These are phyloP conservation scores for Diaporthe helianthi DNA, from an alignment of 2,329 filamentous ascomycete species.

Conservation along the genomic window DNA sequence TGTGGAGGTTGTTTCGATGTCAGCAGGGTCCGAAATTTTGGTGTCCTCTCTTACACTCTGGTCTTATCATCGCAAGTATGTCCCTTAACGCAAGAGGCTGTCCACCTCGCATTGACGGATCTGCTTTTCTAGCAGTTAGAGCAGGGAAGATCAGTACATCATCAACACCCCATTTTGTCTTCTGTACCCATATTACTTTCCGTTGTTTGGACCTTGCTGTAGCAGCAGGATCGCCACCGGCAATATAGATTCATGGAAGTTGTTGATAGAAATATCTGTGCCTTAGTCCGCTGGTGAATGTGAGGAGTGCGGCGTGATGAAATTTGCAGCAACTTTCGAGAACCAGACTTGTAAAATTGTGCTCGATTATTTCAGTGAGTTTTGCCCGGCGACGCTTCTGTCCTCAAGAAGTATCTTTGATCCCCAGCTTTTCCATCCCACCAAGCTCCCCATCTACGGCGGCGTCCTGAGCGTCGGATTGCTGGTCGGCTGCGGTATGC, in stretches of 20 bases:
- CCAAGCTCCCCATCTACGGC: slow-evolving; percentile 23
- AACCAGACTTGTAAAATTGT: neutral
- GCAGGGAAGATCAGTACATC: slow-evolving; percentile 33
- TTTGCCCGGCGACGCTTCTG: neutral
- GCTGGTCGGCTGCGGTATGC: slow-evolving; percentile 36
- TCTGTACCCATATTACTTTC: slow-evolving; percentile 35
- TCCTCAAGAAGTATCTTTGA: slow-evolving; percentile 29
- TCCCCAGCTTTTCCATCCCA: slow-evolving; percentile 35
- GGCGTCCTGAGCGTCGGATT: neutral
- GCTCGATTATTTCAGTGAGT: neutral
- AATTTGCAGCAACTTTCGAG: neutral
- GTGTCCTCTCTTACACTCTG: slow-evolving; percentile 34
- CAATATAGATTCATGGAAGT: slow-evolving; percentile 34
- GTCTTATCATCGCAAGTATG: slow-evolving; percentile 35
- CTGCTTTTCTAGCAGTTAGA: slow-evolving; percentile 34
- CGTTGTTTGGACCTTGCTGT: slow-evolving; percentile 33
- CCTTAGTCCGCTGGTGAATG: neutral
- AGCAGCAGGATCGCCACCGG: slow-evolving; percentile 32
- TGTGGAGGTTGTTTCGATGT: slow-evolving; percentile 35
- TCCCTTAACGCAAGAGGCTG: slow-evolving; percentile 33
- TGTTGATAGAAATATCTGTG: slow-evolving; percentile 28
- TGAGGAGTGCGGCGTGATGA: neutral
- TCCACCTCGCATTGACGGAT: slow-evolving; percentile 30
- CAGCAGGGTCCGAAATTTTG: slow-evolving; percentile 34
- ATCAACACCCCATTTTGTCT: slow-evolving; percentile 33